Percentiles rank a stretch among this genome's conserved stretches.
Evolutionary conservation across 306 rosid species (phyloP).

Genomic region (Adenanthera pavonina): DNA sequence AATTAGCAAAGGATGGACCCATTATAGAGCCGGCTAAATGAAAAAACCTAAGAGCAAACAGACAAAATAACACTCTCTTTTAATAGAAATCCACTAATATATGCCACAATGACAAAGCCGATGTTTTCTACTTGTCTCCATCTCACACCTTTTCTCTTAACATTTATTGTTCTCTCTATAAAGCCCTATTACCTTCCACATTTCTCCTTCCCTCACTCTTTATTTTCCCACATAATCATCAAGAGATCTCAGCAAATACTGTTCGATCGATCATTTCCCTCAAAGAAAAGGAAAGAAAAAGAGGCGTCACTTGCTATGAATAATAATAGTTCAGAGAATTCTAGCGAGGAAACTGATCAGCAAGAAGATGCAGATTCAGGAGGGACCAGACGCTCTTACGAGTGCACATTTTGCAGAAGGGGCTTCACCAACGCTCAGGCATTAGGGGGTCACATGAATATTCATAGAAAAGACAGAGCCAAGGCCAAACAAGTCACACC

Average conservation of each 20-base stretch:
- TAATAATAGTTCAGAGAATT: slow-evolving; percentile 47
- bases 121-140: slow-evolving; percentile 56
- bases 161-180: slow-evolving; percentile 38
- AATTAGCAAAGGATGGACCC: slow-evolving; percentile 35
- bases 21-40: slow-evolving; percentile 73
- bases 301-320: slow-evolving; percentile 3
- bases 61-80: slow-evolving; percentile 56
- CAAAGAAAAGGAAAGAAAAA: slow-evolving; percentile 31
- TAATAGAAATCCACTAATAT: slow-evolving; percentile 45
- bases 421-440: slow-evolving; percentile 98
- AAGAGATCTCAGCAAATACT: background rate
- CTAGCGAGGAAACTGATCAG: slow-evolving; percentile 64
- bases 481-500: slow-evolving; percentile 53
- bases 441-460: slow-evolving; percentile 95
- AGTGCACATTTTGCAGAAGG: slow-evolving; percentile 88
- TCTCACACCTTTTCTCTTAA: slow-evolving; percentile 28
- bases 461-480: slow-evolving; percentile 85
- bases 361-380: slow-evolving; percentile 26
- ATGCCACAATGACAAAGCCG: slow-evolving; percentile 49
- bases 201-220: slow-evolving; percentile 28
- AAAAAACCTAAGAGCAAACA: slow-evolving; percentile 48
- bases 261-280: background rate
- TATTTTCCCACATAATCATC: background rate
- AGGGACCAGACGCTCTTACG: slow-evolving; percentile 61
- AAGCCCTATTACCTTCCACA: slow-evolving; percentile 45